phyloP scores from a whole-genome alignment of 495 filamentous ascomycete species.

The Xylaria intraflava region DNA sequence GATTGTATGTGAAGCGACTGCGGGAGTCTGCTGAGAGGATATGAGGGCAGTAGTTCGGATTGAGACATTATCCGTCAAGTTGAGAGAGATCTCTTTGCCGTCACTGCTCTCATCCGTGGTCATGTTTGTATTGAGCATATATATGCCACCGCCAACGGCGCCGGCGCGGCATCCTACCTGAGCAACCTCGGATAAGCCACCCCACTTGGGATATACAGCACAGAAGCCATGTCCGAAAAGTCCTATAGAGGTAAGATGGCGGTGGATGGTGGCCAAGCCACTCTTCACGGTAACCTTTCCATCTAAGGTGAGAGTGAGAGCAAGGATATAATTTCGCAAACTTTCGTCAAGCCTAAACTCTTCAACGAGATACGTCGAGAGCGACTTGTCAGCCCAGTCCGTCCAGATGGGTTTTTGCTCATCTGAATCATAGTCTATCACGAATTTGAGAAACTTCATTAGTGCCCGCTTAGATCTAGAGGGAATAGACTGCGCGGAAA shows the following conservation, averaged over 20 bases:
- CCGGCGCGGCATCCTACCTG: slow-evolving; percentile 89
- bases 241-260: slow-evolving; percentile 81
- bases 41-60: slow-evolving; percentile 55
- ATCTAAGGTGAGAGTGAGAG: slow-evolving; percentile 69
- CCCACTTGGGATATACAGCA: slow-evolving; percentile 83
- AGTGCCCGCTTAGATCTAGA: slow-evolving; percentile 69
- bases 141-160: slow-evolving; percentile 86
- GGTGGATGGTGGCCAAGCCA: slow-evolving; percentile 62
- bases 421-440: slow-evolving; percentile 52
- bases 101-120: slow-evolving; percentile 9
- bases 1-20: slow-evolving; percentile 18
- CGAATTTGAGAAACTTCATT: slow-evolving; percentile 85
- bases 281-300: slow-evolving; percentile 50
- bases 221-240: slow-evolving; percentile 81
- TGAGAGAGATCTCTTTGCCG: slow-evolving; percentile 35
- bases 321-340: slow-evolving; percentile 65
- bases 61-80: slow-evolving; percentile 53
- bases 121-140: slow-evolving; percentile 61
- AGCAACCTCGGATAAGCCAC: slow-evolving; percentile 82
- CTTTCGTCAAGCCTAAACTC: slow-evolving; percentile 67
- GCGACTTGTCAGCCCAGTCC: slow-evolving; percentile 39
- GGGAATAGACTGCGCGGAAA: slow-evolving; percentile 63
- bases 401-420: slow-evolving; percentile 48
- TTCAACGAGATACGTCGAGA: slow-evolving; percentile 58
- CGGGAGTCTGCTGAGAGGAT: slow-evolving; percentile 33